Evolutionary conservation across 306 rosid species (phyloP).

Genomic region (Canavalia ensiformis): DNA sequence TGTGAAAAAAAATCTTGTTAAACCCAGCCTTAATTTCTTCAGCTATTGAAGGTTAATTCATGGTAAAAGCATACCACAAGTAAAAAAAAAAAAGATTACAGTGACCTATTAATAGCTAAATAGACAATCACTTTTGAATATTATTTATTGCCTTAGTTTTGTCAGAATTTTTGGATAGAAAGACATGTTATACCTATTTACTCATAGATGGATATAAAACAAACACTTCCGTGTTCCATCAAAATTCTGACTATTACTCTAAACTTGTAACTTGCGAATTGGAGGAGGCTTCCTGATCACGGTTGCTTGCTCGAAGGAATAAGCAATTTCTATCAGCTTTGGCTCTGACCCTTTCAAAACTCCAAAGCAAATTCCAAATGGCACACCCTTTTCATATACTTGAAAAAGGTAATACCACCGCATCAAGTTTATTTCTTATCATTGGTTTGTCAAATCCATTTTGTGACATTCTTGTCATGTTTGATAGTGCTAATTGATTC

Average conservation of each 20-base stretch:
- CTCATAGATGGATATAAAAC: background rate
- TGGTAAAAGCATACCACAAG: background rate
- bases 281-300: slow-evolving; percentile 70
- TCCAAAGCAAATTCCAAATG: slow-evolving; percentile 74
- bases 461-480: slow-evolving; percentile 35
- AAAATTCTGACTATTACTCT: background rate
- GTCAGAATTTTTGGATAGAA: background rate
- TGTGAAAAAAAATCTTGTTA: no score
- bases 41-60: background rate
- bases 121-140: background rate
- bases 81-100: background rate
- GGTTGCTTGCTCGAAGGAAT: slow-evolving; percentile 76
- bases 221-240: background rate
- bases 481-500: slow-evolving; percentile 35
- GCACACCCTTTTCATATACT: slow-evolving; percentile 56
- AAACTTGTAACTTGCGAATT: slow-evolving; percentile 36
- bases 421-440: slow-evolving; percentile 56
- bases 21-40: background rate
- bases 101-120: background rate
- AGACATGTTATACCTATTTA: background rate
- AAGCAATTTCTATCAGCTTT: slow-evolving; percentile 70
- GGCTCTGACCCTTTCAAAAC: slow-evolving; percentile 75
- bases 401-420: slow-evolving; percentile 57
- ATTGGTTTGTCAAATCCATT: slow-evolving; percentile 55
- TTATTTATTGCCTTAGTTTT: background rate